Evolutionary conservation across 129 eudicot genomes (phyloP).

Genomic region (Heracleum sosnowskyi): DNA sequence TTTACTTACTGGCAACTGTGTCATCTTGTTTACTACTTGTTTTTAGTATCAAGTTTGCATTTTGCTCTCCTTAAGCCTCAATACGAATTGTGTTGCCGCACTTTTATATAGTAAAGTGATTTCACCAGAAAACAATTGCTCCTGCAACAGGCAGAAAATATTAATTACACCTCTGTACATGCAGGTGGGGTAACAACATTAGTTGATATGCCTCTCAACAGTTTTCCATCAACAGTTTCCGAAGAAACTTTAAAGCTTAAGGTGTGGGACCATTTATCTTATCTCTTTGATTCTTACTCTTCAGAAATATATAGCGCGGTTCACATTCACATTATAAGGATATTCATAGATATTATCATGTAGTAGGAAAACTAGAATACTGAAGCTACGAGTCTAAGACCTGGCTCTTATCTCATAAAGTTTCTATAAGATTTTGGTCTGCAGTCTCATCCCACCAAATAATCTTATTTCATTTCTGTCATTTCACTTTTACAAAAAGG

Average conservation of each 20-base stretch:
- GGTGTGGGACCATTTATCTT: constrained; percentile 34
- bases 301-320: background rate
- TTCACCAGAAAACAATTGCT: background rate
- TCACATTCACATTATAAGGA: background rate
- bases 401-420: background rate
- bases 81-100: background rate
- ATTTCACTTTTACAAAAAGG: background rate
- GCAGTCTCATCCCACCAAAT: background rate
- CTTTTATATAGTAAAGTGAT: background rate
- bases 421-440: background rate
- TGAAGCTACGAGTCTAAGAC: background rate
- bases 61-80: background rate
- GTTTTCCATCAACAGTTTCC: constrained; percentile 73
- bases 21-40: background rate
- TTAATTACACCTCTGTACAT: constrained; percentile 4
- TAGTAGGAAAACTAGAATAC: background rate
- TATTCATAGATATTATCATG: background rate
- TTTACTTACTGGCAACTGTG: background rate
- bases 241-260: constrained; percentile 79
- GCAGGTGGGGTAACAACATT: constrained; percentile 93
- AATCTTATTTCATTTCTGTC: background rate
- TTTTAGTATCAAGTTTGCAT: background rate
- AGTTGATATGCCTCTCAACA: constrained; percentile 97
- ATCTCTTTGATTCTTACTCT: background rate
- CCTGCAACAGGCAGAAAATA: background rate